Percentiles rank a stretch among this genome's conserved stretches.
These are phyloP conservation scores for Pyrenochaeta sp. DNA, from an alignment of 2,329 filamentous ascomycete species.

Conservation along the genomic window DNA sequence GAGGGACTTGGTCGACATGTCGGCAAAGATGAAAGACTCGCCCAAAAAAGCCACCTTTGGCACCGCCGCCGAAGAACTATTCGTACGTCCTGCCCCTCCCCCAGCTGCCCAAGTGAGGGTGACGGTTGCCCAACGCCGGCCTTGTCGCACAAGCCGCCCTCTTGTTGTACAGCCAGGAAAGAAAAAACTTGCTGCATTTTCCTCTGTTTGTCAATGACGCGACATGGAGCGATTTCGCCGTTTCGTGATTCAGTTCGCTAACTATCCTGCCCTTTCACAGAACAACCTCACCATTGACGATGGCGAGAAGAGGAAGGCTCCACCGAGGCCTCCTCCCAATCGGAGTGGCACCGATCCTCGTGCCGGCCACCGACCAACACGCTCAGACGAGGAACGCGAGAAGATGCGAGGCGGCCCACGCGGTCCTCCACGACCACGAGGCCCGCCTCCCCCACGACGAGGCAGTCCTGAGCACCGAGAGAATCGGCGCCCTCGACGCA, in stretches of 20 bases:
- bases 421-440: slow-evolving; percentile 47
- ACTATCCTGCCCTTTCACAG: slow-evolving; percentile 59
- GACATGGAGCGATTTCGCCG: slow-evolving; percentile 53
- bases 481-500: slow-evolving; percentile 70
- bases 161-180: slow-evolving; percentile 3
- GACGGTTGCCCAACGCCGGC: slow-evolving; percentile 16
- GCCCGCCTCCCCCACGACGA: slow-evolving; percentile 45
- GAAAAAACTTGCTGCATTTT: slow-evolving; percentile 4
- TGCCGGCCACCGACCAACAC: slow-evolving; percentile 66
- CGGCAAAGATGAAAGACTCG: slow-evolving; percentile 51
- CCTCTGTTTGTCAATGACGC: slow-evolving; percentile 1
- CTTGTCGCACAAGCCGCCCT: slow-evolving; percentile 26
- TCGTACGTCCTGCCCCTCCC: slow-evolving; percentile 67
- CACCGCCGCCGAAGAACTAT: slow-evolving; percentile 72
- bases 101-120: slow-evolving; percentile 21
- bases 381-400: slow-evolving; percentile 66
- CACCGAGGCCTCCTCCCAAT: slow-evolving; percentile 51
- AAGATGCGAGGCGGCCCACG: slow-evolving; percentile 49
- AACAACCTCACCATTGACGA: slow-evolving; percentile 74
- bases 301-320: slow-evolving; percentile 53
- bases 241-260: slow-evolving; percentile 52
- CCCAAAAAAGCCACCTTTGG: slow-evolving; percentile 56
- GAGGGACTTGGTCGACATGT: slow-evolving; percentile 48
- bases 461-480: slow-evolving; percentile 51
- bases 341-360: slow-evolving; percentile 58